These are phyloP conservation scores for Blastosporella zonata DNA, from an alignment of 1,284 basidiomycete species.

Conservation along the genomic window DNA sequence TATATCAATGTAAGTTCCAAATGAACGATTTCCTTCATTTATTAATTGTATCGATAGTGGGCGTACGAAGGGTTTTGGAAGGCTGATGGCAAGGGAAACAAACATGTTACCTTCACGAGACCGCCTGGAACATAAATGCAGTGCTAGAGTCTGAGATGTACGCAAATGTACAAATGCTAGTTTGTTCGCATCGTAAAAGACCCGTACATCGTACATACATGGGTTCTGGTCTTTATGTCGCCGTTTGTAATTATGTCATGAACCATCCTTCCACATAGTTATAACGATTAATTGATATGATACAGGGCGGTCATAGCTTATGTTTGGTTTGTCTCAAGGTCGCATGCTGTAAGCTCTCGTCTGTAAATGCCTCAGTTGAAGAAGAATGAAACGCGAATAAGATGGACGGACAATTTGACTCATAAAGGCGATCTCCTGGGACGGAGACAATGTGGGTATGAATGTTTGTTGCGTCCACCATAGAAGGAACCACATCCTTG, in stretches of 20 bases:
- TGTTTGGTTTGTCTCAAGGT: slow-evolving; percentile 44
- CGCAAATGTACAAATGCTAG: too few species aligned
- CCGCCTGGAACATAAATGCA: too few species aligned
- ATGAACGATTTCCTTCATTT: background rate
- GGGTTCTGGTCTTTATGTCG: too few species aligned
- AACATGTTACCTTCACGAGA: slow-evolving; percentile 12
- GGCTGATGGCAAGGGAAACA: slow-evolving; percentile 5
- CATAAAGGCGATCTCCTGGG: slow-evolving; percentile 71
- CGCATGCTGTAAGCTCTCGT: slow-evolving; percentile 50
- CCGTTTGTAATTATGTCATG: too few species aligned
- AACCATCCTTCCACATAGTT: too few species aligned
- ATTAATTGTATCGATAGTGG: slow-evolving; percentile 7
- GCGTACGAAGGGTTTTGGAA: slow-evolving; percentile 9
- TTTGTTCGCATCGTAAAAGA: background rate
- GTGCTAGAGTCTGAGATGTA: too few species aligned
- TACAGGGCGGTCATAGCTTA: slow-evolving; percentile 5
- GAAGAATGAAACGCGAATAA: background rate
- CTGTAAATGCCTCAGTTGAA: slow-evolving; percentile 21
- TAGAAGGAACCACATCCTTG: slow-evolving; percentile 75
- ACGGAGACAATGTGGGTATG: slow-evolving; percentile 60
- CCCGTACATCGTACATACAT: too few species aligned
- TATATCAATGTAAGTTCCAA: slow-evolving; percentile 16
- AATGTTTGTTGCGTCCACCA: slow-evolving; percentile 84
- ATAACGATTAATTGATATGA: too few species aligned
- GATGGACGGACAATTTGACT: slow-evolving; percentile 67